A percentile compares a stretch with the other conserved stretches of the same genome.
Conservation (phyloP, 2,329 filamentous ascomycete species). For the Pyrenophora tritici-repentis region DNA sequence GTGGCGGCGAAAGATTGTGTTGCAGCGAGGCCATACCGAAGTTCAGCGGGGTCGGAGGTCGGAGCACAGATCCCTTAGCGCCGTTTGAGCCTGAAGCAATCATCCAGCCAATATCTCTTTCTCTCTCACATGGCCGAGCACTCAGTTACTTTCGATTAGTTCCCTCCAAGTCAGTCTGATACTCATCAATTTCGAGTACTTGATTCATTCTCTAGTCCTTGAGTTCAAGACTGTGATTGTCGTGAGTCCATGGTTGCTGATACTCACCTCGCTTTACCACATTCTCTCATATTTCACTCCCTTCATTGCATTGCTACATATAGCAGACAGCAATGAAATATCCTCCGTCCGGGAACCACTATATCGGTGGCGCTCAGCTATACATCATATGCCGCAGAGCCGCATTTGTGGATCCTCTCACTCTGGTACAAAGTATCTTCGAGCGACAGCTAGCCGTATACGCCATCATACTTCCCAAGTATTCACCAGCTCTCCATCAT, state of each 20-base stretch:
- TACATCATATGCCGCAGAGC: conserved; percentile 14
- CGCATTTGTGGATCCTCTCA: conserved; percentile 13
- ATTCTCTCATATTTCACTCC: too few relatives aligned
- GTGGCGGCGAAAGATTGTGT: conserved; percentile 28
- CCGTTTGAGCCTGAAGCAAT: neutral
- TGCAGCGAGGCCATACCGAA: conserved; percentile 2
- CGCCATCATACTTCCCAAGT: too few relatives aligned
- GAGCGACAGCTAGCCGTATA: too few relatives aligned
- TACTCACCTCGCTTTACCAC: neutral
- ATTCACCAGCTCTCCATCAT: too few relatives aligned
- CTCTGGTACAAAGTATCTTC: neutral
- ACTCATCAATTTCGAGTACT: too few relatives aligned
- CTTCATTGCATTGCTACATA: neutral
- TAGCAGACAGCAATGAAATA: neutral
- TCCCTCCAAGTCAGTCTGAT: too few relatives aligned
- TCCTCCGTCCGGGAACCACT: neutral
- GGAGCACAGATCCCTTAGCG: conserved; percentile 9
- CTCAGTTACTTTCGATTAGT: too few relatives aligned
- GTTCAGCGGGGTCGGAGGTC: conserved; percentile 16
- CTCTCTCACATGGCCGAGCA: neutral
- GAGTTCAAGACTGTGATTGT: too few relatives aligned
- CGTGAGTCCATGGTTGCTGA: too few relatives aligned
- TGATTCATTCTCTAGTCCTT: too few relatives aligned
- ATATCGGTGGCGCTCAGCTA: neutral
- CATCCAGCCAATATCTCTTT: neutral